Evolutionary conservation across 768 basidiomycete genomes (phyloP), one percentile per base, ranked within the genome.

Genomic region (Termitomyces sp.): DNA sequence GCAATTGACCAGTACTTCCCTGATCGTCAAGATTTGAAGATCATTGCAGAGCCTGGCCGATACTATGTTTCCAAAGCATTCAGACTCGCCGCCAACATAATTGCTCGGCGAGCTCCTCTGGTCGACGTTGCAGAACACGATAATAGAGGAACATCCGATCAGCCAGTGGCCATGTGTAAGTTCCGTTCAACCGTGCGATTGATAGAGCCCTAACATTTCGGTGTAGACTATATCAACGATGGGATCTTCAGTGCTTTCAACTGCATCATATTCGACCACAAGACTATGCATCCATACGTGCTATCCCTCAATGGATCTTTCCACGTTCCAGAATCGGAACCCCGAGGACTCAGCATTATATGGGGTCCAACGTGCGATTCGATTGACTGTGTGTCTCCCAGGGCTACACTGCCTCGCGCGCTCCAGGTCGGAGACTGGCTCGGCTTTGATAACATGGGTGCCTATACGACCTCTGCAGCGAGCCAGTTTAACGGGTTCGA

Each of bases 321-420:
- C 73, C 85, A 86, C 68, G 73, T 82, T 36, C 68, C 82, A 5
- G 67, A 75, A 20, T 71, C 72, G 59, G 79, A 81, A 69, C 72
- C 76, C 17, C 73, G 77, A 70, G 76, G 78, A 57, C 60, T 77
- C 10, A 81, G 88, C 77, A 92, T 89, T 73, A 85, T 98, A 54
- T 99, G 97, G 97, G 97, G 97, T 11, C 97, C 96, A 49, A 99
- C 97, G 11, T 98, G 96, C 81, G 97, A 98, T 72, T 93, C 92
- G 42, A 92, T 99, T 69, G 97, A 99, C 77, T 91, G 91, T 71
- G 94, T 99, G 60, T 88, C 81, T 70, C 80, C 81, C 66, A 81
- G 75, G 60, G 80, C 80, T 55, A 79, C 73, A 68, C 80, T 92
- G 61, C 94, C 92, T 2, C 74, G 74, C 31, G 81, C 81, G 1